Evolutionary conservation across 2,329 filamentous ascomycete genomes (phyloP), one percentile per base, ranked within the genome.

Genomic region (Paraphoma sp.): DNA sequence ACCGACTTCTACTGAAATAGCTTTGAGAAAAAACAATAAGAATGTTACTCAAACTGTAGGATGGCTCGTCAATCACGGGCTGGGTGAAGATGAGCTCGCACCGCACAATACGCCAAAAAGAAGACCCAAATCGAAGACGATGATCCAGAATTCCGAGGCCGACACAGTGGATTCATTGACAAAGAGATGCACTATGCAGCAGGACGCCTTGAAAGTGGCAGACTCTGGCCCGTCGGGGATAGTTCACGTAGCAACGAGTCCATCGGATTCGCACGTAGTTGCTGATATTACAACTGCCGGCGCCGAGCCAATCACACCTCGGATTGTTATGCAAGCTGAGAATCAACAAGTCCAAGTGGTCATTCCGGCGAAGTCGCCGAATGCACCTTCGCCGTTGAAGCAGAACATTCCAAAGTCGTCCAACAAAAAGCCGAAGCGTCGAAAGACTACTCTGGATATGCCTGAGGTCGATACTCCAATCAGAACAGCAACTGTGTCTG

Each of bases 31-130:
- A 33, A 70, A 72, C 33, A 62, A 65, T 53, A 68, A 69, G 53
- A 65, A 76, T 57, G 63, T 76, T 51, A 64, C 60, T 17, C 63
- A 61, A 44, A 67, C 69, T 14, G 57, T 76, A 30, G 63, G 75
- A 48, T 75, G 73, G 73, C 60, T 76, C 23, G 56, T 75, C 46
- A 62, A 54, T 33, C 72, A 70, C 48, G 56, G 58, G 16, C 29
- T 64, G 43, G 60, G 56, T 33, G 59, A 69, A 48, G 73, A 76
- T 49, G 72, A 76, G 49, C 64, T 75, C 7, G 68, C 67, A 23
- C 56, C 64, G 45, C 62, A 56, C 54, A 57, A 51, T 47, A 61
- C 57, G 51, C 59, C 49, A 49, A 56, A 53, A 38, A 51, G 30
- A 45, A 62, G 45, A 48, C n/a, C 40, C 29, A 14, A 18, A 29